phyloP scores from a whole-genome alignment of 148 eudicot genomes.

The Dianthus caryophyllus region DNA sequence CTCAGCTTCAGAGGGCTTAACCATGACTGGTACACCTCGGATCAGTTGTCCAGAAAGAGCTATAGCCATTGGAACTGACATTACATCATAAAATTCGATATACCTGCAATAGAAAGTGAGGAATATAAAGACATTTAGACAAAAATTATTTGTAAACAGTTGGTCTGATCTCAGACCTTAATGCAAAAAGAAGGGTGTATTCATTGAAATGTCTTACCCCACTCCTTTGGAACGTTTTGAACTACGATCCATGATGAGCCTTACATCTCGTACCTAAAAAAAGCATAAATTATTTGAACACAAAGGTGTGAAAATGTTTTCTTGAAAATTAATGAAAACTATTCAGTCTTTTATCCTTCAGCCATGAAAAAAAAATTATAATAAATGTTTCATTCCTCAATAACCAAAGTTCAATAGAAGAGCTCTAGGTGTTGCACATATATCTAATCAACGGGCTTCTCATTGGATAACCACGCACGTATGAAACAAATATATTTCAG shows the following conservation, averaged over 20 bases:
- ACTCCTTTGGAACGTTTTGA: constrained; percentile 87
- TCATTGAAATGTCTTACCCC: no score
- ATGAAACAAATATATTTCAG: no score
- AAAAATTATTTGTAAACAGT: no score
- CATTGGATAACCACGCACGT: not conserved
- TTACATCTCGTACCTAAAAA: constrained; percentile 83
- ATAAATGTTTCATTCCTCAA: not conserved
- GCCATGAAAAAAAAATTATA: not conserved
- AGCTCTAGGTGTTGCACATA: not conserved
- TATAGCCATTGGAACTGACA: constrained; percentile 98
- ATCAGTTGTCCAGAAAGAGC: constrained; percentile 88
- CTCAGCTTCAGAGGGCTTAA: constrained; percentile 96
- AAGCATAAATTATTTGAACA: constrained; percentile 4
- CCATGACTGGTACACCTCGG: constrained; percentile 91
- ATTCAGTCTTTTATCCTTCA: not conserved
- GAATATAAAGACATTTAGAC: not conserved
- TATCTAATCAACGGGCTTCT: not conserved
- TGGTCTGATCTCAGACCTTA: no score
- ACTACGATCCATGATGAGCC: constrained; percentile 81
- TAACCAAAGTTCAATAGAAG: not conserved
- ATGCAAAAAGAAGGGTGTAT: no score
- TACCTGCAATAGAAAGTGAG: constrained; percentile 41
- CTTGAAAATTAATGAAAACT: not conserved
- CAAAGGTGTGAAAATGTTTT: not conserved
- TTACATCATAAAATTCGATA: constrained; percentile 79